These are phyloP conservation scores for Entomortierella chlamydospora DNA, from an alignment of 192 early-diverging fungal species.

Conservation along the genomic window DNA sequence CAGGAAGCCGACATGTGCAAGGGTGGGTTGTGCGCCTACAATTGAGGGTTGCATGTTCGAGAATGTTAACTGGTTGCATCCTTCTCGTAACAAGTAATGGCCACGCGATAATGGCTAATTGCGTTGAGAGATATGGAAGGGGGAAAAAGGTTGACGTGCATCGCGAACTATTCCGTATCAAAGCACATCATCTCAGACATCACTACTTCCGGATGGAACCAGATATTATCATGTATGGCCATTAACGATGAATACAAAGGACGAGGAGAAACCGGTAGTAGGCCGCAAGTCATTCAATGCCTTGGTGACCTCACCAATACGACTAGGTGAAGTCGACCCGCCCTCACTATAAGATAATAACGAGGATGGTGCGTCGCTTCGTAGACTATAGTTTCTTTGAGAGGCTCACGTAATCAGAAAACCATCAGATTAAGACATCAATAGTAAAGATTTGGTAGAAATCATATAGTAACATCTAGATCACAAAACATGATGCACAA, in stretches of 20 bases:
- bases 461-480: too few relatives aligned
- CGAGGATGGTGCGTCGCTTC: too few relatives aligned
- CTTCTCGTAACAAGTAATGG: slow-evolving; percentile 1
- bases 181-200: slow-evolving; percentile 15
- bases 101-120: not conserved
- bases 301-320: slow-evolving; percentile 38
- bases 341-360: too few relatives aligned
- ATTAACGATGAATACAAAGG: slow-evolving; percentile 2
- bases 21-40: too few relatives aligned
- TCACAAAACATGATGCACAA: too few relatives aligned
- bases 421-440: too few relatives aligned
- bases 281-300: slow-evolving; percentile 42
- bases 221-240: slow-evolving; percentile 43
- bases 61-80: slow-evolving; percentile 1
- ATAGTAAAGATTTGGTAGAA: too few relatives aligned
- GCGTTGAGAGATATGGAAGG: slow-evolving; percentile 12
- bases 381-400: too few relatives aligned
- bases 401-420: too few relatives aligned
- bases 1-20: too few relatives aligned
- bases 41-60: not conserved
- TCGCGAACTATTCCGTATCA: slow-evolving; percentile 20
- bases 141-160: slow-evolving; percentile 5
- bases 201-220: slow-evolving; percentile 17
- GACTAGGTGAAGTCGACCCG: too few relatives aligned
- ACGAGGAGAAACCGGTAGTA: slow-evolving; percentile 28